Base-by-base conservation (phyloP, 306 rosid genomes). In the Trichosanthes truncata region DNA sequence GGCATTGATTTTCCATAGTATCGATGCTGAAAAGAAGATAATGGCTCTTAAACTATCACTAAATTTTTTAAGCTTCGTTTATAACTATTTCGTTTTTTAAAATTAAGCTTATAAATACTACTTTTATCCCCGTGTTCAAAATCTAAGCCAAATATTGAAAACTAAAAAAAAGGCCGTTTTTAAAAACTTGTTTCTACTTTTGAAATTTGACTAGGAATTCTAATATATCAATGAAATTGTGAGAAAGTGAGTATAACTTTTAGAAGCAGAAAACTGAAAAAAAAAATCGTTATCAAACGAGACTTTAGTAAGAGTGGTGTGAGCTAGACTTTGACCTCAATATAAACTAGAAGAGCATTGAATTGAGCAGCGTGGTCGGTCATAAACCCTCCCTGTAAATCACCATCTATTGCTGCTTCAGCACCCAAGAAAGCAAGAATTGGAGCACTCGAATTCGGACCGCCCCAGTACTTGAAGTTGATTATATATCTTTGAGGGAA, bases 1-100 rank as follows among this genome's bases (percentile, higher is more conserved):
- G 97, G 92, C 15, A 91, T 38, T 20, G 97, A 93, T 66, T 88
- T 40, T 29, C 97, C 96, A 84, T 90, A 92, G 11, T 90, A 92
- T 1, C 96, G 87, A 53, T 92, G 97, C 96, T 91, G 61, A 53
- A 10, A 21, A 31, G 17, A n/a, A 33, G 18, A 4, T 21, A 59
- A 23, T 55, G 14, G 21, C 14, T 9, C 15, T 57, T 57, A 57
- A 31, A n/a, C 12, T 25, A 53, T 2, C 36, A 35, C 3, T 35
- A 35, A 36, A 36, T 36, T 5, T 4, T 36, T 36, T 36, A 36
- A 0, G 40, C 6, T 36, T 36, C 40, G 0, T 36, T 36, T 36
- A 5, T n/a, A n/a, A n/a, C n/a, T n/a, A n/a, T n/a, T n/a, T n/a
- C n/a, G n/a, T n/a, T n/a, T n/a, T n/a, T n/a, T n/a, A n/a, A n/a